phyloP scores from a whole-genome alignment of 192 early-diverging fungal species.

The Mortierella alpina region DNA sequence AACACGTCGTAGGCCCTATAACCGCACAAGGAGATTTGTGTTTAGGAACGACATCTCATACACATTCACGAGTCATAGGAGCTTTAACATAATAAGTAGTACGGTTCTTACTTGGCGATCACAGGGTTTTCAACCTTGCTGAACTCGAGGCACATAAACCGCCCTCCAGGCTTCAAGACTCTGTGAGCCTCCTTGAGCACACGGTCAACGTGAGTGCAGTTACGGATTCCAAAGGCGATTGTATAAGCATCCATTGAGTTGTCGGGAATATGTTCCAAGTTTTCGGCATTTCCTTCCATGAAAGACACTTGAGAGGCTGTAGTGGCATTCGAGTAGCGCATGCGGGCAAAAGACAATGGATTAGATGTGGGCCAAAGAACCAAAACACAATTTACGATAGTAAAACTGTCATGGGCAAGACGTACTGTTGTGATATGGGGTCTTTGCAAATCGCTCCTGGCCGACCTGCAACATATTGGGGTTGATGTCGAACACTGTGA shows the following conservation, averaged over 20 bases:
- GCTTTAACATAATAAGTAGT: neutral
- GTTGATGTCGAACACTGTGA: constrained; percentile 96
- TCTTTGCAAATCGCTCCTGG: constrained; percentile 73
- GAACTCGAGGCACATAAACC: constrained; percentile 97
- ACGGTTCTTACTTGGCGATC: constrained; percentile 72
- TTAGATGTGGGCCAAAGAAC: neutral
- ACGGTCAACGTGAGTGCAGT: constrained; percentile 92
- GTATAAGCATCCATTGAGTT: constrained; percentile 92
- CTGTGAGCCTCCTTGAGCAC: constrained; percentile 92
- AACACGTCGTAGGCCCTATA: constrained; percentile 88
- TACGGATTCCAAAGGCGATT: constrained; percentile 98
- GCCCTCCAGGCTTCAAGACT: constrained; percentile 94
- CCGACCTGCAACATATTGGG: constrained; percentile 95
- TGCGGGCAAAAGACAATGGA: neutral
- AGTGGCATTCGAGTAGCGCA: neutral
- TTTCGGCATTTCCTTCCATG: constrained; percentile 91
- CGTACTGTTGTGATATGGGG: constrained; percentile 63
- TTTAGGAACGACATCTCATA: neutral
- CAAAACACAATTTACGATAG: neutral
- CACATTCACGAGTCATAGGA: too few species aligned
- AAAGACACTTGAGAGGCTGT: constrained; percentile 75
- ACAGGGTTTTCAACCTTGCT: constrained; percentile 89
- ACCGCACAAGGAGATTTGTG: neutral
- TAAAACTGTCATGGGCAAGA: constrained; percentile 16
- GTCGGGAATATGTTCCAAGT: constrained; percentile 77